Conservation (phyloP, 805 yeast genomes). For the Lachancea thermotolerans region DNA sequence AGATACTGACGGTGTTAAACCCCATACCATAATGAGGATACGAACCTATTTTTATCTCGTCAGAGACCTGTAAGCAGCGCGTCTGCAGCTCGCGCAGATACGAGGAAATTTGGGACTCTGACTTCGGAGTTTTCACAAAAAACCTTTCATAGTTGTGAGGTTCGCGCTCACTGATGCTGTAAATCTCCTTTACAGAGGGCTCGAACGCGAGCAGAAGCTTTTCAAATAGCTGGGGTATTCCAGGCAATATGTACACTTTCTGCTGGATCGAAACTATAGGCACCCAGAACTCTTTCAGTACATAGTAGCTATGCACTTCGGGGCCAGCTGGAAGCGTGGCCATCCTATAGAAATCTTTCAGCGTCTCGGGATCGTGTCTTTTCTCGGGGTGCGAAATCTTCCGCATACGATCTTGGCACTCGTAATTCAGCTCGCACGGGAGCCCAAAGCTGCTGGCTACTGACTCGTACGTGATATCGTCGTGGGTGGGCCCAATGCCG, state of each 20-base stretch:
- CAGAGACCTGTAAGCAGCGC: constrained; percentile 27
- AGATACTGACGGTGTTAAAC: constrained; percentile 64
- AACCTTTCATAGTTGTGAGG: constrained; percentile 36
- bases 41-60: constrained; percentile 64
- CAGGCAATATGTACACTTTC: constrained; percentile 70
- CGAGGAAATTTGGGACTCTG: constrained; percentile 68
- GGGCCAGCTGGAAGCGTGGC: constrained; percentile 61
- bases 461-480: constrained; percentile 76
- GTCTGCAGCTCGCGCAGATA: constrained; percentile 48
- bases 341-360: constrained; percentile 65
- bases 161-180: constrained; percentile 31
- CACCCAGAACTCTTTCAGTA: constrained; percentile 63
- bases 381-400: constrained; percentile 35
- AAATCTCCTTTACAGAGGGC: constrained; percentile 32
- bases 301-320: constrained; percentile 41
- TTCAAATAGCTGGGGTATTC: constrained; percentile 71
- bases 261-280: constrained; percentile 67
- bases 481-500: constrained; percentile 83
- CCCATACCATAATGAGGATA: constrained; percentile 71
- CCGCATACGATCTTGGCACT: constrained; percentile 56
- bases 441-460: constrained; percentile 59
- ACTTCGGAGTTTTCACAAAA: constrained; percentile 52
- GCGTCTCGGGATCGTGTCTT: constrained; percentile 37
- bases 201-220: constrained; percentile 42
- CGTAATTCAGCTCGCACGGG: constrained; percentile 45